Evolutionary conservation across 2,329 filamentous ascomycete genomes (phyloP), one percentile per base, ranked within the genome.

Genomic region (Phaeosphaeriaceae sp.): DNA sequence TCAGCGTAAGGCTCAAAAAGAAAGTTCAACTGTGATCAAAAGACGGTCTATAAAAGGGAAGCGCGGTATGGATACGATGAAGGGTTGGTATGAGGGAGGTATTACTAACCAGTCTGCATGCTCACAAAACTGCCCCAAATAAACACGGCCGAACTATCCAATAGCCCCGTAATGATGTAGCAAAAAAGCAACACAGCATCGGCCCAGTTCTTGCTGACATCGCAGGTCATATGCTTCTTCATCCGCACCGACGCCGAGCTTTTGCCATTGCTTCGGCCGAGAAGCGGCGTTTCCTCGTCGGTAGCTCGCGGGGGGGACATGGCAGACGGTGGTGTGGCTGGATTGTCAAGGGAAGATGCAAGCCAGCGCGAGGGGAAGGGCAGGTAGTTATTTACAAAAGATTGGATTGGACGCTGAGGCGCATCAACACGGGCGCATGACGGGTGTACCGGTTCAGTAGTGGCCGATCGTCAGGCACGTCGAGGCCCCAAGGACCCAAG

Each of bases 101-200:
- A 48, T 63, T 48, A 76, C 80, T 62, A 69, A 86, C 90, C 90
- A 31, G 91, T 93, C 72, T 93, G 91, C 91, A 93, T 93, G 68
- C 88, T 91, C 42, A 92, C 90, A 67, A 94, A 94, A 2, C 89
- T 89, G 13, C 90, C 89, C 88, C 90, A 93, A 44, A 90, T 89
- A 56, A 88, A 89, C 48, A 91, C 89, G 2, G 90, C 88, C 2
- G 89, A 88, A 76, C 89, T 91, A 77, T 94, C 91, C 7, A 92
- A 83, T 11, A 94, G 80, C 3, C 91, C 91, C 0, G 91, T 93
- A 71, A 93, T 89, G 62, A 91, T 79, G 73, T 93, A 93, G 77
- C 89, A 92, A 25, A 86, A 79, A 3, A 94, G 80, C 41, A 94
- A 82, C 20, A 92, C 80, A 1, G 91, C 62, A 69, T 94, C 91